Evolutionary conservation across 345 rosid genomes (phyloP).

Genomic region (Noccaea bulbosa): DNA sequence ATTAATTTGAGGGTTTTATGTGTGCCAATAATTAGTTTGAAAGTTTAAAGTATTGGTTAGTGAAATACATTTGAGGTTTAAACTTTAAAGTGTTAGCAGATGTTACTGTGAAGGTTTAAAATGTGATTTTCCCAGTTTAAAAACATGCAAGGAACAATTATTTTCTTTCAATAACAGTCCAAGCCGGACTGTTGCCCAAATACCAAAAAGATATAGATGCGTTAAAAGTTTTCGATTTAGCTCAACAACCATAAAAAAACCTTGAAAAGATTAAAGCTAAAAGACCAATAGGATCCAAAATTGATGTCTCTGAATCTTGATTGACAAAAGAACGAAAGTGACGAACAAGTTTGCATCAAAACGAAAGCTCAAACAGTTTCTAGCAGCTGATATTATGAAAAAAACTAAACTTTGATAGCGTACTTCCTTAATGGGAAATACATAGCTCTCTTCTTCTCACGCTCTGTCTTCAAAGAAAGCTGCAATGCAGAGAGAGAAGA

Average conservation of each 20-base stretch:
- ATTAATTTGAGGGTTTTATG: no score
- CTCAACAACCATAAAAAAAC: not conserved
- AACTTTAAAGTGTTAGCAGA: no score
- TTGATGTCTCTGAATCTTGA: conserved; percentile 11
- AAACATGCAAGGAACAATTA: no score
- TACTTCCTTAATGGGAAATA: conserved; percentile 72
- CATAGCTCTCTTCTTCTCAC: conserved; percentile 70
- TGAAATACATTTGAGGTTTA: no score
- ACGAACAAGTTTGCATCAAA: conserved; percentile 34
- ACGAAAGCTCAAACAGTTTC: conserved; percentile 26
- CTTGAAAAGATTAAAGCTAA: not conserved
- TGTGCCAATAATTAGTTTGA: no score
- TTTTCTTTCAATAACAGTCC: no score
- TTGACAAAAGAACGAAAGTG: conserved; percentile 18
- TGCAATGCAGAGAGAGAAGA: conserved; percentile 9
- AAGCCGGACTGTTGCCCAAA: no score
- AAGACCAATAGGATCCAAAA: not conserved
- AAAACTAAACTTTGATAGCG: conserved; percentile 58
- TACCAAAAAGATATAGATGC: not conserved
- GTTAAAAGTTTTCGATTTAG: no score
- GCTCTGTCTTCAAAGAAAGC: conserved; percentile 65
- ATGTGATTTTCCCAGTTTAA: no score
- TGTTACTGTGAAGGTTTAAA: no score
- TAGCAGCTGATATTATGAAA: conserved; percentile 14
- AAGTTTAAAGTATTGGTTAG: no score